Conservation (phyloP, 2,329 filamentous ascomycete species). For the Coniochaeta pulveracea region DNA sequence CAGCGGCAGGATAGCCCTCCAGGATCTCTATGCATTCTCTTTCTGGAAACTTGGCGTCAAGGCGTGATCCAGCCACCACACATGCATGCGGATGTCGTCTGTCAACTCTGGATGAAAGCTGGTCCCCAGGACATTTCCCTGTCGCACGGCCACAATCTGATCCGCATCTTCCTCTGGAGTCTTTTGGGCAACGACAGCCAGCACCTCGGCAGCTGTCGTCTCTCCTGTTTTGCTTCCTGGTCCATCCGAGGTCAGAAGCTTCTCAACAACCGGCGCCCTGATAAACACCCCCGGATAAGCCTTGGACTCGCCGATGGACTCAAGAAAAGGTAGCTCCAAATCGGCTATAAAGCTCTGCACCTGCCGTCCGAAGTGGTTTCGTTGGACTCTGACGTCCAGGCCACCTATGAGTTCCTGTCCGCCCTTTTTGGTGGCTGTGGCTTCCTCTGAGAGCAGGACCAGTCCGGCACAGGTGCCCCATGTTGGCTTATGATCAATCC, state of each 20-base stretch:
- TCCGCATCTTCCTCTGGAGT: constrained; percentile 10
- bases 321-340: constrained; percentile 62
- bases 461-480: constrained; percentile 97
- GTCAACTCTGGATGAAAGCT: constrained; percentile 96
- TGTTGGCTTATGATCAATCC: constrained; percentile 64
- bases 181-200: constrained; percentile 32
- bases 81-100: constrained; percentile 75
- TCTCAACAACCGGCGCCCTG: constrained; percentile 84
- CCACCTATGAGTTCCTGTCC: constrained; percentile 92
- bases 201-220: constrained; percentile 28
- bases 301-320: constrained; percentile 14
- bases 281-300: constrained; percentile 85
- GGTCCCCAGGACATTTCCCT: constrained; percentile 86
- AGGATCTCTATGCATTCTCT: neutral
- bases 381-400: constrained; percentile 77
- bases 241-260: constrained; percentile 29
- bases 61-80: constrained; percentile 70
- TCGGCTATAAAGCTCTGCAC: constrained; percentile 79
- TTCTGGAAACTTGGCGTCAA: neutral
- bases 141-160: constrained; percentile 69
- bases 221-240: constrained; percentile 17
- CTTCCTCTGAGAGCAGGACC: constrained; percentile 79
- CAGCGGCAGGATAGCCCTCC: too few species aligned
- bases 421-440: constrained; percentile 78
- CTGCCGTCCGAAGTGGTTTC: constrained; percentile 93